Evolutionary conservation across 768 basidiomycete species (phyloP).

Genomic region (Lentinus tigrinus): DNA sequence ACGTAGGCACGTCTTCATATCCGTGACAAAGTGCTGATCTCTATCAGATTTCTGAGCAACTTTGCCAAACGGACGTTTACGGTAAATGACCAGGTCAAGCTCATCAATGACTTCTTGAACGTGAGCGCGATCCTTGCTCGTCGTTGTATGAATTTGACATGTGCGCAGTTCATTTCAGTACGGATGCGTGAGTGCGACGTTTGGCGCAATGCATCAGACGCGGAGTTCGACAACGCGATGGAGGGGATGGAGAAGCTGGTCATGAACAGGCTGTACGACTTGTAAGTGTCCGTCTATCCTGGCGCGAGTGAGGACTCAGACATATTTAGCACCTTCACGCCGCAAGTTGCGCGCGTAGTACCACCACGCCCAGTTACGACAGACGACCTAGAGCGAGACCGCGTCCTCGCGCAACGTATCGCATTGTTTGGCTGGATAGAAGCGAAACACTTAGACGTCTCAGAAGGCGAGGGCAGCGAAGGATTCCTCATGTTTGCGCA

Average conservation of each 20-base stretch:
- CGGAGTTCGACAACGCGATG: constrained; percentile 93
- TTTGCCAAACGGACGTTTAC: constrained; percentile 91
- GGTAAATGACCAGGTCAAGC: constrained; percentile 89
- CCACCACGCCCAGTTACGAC: constrained; percentile 81
- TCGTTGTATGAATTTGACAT: not conserved
- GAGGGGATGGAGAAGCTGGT: constrained; percentile 99
- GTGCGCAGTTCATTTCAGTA: constrained; percentile 73
- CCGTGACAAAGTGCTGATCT: not conserved
- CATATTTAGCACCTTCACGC: constrained; percentile 81
- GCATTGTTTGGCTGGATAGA: constrained; percentile 88
- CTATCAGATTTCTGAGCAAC: constrained; percentile 83
- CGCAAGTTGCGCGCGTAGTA: constrained; percentile 63
- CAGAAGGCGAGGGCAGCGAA: constrained; percentile 66
- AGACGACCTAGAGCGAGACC: constrained; percentile 96
- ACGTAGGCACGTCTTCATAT: constrained; percentile 36
- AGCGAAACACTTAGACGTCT: constrained; percentile 88
- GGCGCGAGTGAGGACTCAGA: not conserved
- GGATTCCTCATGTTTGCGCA: constrained; percentile 89
- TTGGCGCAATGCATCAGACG: constrained; percentile 76
- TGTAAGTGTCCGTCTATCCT: constrained; percentile 51
- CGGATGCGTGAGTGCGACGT: constrained; percentile 85
- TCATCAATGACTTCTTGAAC: constrained; percentile 90
- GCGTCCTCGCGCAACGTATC: constrained; percentile 86
- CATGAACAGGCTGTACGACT: constrained; percentile 96
- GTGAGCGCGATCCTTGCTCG: constrained; percentile 42